Conservation (phyloP, 805 yeast species). For the Yamadazyma laniorum region DNA sequence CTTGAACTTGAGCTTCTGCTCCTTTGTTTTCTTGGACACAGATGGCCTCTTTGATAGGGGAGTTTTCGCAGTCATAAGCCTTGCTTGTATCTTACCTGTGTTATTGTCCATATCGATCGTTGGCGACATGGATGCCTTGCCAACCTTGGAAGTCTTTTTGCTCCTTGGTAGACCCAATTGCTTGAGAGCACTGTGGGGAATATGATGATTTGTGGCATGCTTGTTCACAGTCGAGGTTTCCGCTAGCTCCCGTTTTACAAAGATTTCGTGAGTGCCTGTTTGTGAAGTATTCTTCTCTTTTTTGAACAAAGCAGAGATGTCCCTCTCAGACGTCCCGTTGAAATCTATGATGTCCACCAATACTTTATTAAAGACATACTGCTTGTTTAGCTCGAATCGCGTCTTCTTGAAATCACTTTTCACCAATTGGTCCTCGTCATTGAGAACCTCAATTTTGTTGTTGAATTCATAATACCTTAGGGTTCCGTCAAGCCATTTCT, state of each 20-base stretch:
- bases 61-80: not conserved
- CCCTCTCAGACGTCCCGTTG: conserved; percentile 8
- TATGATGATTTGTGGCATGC: too few relatives aligned
- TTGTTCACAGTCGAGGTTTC: too few relatives aligned
- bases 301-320: conserved; percentile 4
- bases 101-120: too few relatives aligned
- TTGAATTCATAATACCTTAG: conserved; percentile 47
- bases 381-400: conserved; percentile 14
- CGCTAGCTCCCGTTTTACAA: too few relatives aligned
- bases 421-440: conserved; percentile 33
- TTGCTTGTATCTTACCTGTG: too few relatives aligned
- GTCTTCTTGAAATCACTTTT: conserved; percentile 28
- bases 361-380: conserved; percentile 10
- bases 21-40: not conserved
- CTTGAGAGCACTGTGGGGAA: too few relatives aligned
- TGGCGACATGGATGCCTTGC: too few relatives aligned
- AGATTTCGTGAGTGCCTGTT: too few relatives aligned
- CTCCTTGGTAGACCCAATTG: too few relatives aligned
- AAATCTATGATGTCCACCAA: conserved; percentile 11
- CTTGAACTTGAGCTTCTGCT: not conserved
- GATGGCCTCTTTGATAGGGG: not conserved
- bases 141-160: too few relatives aligned
- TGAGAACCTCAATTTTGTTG: conserved; percentile 44
- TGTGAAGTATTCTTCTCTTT: too few relatives aligned
- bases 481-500: conserved; percentile 53